Base-by-base conservation (phyloP, 1,284 basidiomycete genomes). In the Malassezia yamatoensis region DNA sequence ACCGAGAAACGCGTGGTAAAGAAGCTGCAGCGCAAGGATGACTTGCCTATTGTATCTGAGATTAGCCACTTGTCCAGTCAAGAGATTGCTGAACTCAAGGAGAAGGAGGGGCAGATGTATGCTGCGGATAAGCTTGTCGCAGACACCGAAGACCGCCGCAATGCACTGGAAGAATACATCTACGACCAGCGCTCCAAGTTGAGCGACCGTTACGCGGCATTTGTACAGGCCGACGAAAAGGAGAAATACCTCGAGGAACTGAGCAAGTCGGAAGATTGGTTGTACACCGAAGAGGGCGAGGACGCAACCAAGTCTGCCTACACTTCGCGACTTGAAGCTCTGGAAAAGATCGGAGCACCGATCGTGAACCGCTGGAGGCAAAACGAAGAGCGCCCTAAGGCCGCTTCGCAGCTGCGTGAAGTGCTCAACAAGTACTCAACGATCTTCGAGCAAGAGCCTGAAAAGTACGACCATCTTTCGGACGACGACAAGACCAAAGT, bases 141-240 rank as follows among this genome's bases (percentile, higher is more conserved):
- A 36, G 71, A 74, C 68, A 74, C 71, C 32, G 70, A 72, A 56
- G 70, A 74, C 67, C 65, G 70, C 35, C 72, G 72, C 65, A 74
- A 74, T 49, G 71, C 71, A 5, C 63, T 74, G 42, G 71, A 74
- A 56, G 71, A 74, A 61, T 71, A 65, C 64, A 70, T 74, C 54
- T 74, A 74, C 63, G 71, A 74, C 62, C 67, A 68, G 59, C 71
- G 71, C 49, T 61, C 58, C 54, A 71, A 70, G 62, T 64, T 74
- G 49, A 70, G 72, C 56, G 70, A 71, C 51, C 63, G 68, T n/a
- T 65, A 60, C 63, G 60, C 63, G 43, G 51, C 60, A 11, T 74
- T 66, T 39, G 65, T 70, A 39, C 66, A 68, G 34, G 32, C 68
- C 20, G 54, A 67, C n/a, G 71, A 74, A 59, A 74, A 74, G 67